Evolutionary conservation across 345 rosid species (phyloP).

Genomic region (Salix dunnii): DNA sequence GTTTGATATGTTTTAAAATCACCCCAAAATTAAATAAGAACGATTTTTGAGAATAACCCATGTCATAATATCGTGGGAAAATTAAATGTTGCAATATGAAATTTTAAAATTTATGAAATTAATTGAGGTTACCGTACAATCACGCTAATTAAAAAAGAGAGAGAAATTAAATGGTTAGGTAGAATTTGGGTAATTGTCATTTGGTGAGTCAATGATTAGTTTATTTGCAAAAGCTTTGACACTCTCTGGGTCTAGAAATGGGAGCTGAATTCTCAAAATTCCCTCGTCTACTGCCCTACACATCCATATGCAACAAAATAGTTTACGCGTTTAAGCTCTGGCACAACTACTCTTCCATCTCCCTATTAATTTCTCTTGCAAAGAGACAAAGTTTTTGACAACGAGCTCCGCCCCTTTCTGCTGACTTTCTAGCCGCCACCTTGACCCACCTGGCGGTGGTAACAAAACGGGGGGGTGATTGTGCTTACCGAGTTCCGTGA

Average conservation of each 20-base stretch:
- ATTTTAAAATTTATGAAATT: too few species aligned
- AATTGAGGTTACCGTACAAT: too few species aligned
- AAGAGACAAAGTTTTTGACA: not conserved
- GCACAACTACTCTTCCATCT: not conserved
- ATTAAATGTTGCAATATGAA: not conserved
- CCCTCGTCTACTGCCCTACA: not conserved
- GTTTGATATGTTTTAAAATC: too few species aligned
- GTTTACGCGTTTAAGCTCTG: not conserved
- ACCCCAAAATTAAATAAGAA: too few species aligned
- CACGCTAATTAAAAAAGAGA: too few species aligned
- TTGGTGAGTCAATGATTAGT: not conserved
- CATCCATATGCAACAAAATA: not conserved
- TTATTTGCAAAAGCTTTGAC: not conserved
- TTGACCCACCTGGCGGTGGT: constrained; percentile 2
- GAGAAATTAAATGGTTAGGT: not conserved
- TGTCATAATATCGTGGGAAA: not conserved
- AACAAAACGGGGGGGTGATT: not conserved
- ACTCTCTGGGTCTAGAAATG: not conserved
- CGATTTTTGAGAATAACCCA: too few species aligned
- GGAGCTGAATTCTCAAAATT: not conserved
- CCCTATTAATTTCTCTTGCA: not conserved
- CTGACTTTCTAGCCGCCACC: constrained; percentile 3
- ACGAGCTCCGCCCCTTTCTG: not conserved
- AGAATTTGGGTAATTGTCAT: not conserved
- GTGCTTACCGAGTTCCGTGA: not conserved